phyloP scores from a whole-genome alignment of 2,329 filamentous ascomycete genomes.

The Aspergillus spinulosporus region DNA sequence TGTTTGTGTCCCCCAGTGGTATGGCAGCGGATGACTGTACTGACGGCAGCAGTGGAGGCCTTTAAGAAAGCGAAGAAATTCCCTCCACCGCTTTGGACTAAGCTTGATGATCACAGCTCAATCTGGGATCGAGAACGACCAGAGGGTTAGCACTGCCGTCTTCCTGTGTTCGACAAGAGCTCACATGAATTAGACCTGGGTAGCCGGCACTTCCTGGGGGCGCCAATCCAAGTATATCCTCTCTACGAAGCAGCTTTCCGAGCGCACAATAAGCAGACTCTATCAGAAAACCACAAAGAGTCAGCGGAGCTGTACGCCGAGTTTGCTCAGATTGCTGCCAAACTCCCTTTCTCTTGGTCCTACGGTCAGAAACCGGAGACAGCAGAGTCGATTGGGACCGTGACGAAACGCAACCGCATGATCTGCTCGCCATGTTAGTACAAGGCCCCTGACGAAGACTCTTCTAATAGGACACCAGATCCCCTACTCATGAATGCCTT shows the following conservation, averaged over 20 bases:
- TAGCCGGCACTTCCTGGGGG: conserved; percentile 58
- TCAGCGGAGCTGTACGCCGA: conserved; percentile 61
- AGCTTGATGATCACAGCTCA: conserved; percentile 54
- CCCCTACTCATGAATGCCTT: conserved; percentile 71
- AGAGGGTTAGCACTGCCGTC: conserved; percentile 1
- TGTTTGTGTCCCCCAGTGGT: conserved; percentile 29
- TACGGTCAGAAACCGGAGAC: conserved; percentile 50
- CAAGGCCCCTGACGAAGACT: no score
- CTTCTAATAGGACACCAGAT: conserved; percentile 45
- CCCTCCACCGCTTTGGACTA: conserved; percentile 48
- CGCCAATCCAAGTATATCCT: conserved; percentile 67
- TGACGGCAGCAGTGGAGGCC: conserved; percentile 9
- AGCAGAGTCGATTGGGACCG: conserved; percentile 54
- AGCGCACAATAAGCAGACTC: conserved; percentile 56
- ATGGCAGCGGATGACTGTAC: neutral
- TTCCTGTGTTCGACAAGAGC: neutral
- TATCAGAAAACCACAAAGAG: conserved; percentile 58
- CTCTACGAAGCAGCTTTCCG: conserved; percentile 66
- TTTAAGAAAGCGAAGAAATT: conserved; percentile 48
- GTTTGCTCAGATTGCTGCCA: conserved; percentile 59
- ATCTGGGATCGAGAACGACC: conserved; percentile 26
- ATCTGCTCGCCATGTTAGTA: conserved; percentile 64
- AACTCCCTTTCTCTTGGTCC: conserved; percentile 59
- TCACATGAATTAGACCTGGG: conserved; percentile 50
- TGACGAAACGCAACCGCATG: conserved; percentile 62